Conservation (phyloP, 352 stramenopile species). For the Phytopythium ostracodes region DNA sequence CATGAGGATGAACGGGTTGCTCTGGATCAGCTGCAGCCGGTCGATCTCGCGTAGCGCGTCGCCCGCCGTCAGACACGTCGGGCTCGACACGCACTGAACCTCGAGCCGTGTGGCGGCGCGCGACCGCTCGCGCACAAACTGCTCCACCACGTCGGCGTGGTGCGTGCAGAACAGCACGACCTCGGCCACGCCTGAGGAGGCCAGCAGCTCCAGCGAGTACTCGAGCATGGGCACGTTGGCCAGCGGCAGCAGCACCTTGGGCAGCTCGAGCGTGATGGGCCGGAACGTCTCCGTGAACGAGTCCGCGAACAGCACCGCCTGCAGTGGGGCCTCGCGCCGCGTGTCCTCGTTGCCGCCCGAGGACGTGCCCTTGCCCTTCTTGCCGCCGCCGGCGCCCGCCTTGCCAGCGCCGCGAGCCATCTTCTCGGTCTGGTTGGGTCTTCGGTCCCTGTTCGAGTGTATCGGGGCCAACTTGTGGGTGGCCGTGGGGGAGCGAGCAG, state of each 20-base stretch:
- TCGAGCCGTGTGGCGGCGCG: slow-evolving; percentile 50
- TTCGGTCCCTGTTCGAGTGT: background rate
- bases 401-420: slow-evolving; percentile 20
- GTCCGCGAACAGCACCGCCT: slow-evolving; percentile 97
- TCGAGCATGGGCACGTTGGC: slow-evolving; percentile 97
- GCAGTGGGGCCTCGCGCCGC: slow-evolving; percentile 90
- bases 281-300: slow-evolving; percentile 94
- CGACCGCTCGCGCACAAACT: slow-evolving; percentile 66
- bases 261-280: slow-evolving; percentile 80
- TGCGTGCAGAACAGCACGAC: slow-evolving; percentile 93
- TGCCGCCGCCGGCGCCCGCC: slow-evolving; percentile 12
- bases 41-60: slow-evolving; percentile 97
- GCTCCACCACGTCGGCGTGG: slow-evolving; percentile 85
- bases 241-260: slow-evolving; percentile 94
- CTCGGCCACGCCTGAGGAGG: slow-evolving; percentile 91
- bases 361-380: slow-evolving; percentile 13
- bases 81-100: slow-evolving; percentile 71
- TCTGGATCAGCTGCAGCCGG: slow-evolving; percentile 91
- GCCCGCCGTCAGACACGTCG: slow-evolving; percentile 87
- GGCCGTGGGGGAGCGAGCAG: background rate
- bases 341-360: slow-evolving; percentile 53
- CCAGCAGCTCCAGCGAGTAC: slow-evolving; percentile 97
- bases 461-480: background rate
- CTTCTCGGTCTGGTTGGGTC: background rate
- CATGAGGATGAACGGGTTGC: slow-evolving; percentile 97